A percentile compares a stretch with the other conserved stretches of the same genome.
These are phyloP conservation scores for Cyamopsis tetragonoloba DNA, from an alignment of 306 rosid genomes.

Conservation along the genomic window DNA sequence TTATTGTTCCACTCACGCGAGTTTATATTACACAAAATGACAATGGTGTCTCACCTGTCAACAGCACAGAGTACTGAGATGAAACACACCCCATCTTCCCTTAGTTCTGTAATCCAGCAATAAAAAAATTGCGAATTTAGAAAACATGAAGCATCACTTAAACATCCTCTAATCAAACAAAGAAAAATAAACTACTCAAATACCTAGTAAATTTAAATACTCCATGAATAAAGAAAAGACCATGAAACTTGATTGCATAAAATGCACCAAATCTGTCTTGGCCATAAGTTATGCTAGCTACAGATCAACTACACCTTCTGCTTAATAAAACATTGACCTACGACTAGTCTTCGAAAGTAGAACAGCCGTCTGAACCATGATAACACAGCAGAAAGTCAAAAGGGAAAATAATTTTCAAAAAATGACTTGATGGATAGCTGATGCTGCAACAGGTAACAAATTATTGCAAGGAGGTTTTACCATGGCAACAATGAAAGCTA, in stretches of 20 bases:
- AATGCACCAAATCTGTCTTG: constrained; percentile 29
- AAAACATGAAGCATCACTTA: constrained; percentile 17
- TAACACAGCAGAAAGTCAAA: constrained; percentile 40
- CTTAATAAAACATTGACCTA: constrained; percentile 24
- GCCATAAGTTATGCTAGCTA: constrained; percentile 35
- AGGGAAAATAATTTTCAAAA: constrained; percentile 11
- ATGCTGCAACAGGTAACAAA: constrained; percentile 40
- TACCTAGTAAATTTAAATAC: constrained; percentile 12
- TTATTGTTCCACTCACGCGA: constrained; percentile 30
- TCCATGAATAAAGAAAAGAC: constrained; percentile 6
- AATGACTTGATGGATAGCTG: constrained; percentile 44
- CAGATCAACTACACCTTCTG: constrained; percentile 28
- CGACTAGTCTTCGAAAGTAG: constrained; percentile 30
- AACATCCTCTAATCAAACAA: constrained; percentile 1
- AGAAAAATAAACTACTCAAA: constrained; percentile 18
- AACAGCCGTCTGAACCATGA: constrained; percentile 29
- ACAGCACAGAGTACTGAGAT: constrained; percentile 47
- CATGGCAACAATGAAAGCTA: constrained; percentile 24
- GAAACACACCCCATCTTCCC: constrained; percentile 50
- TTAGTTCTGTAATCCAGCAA: constrained; percentile 55
- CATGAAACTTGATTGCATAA: constrained; percentile 21
- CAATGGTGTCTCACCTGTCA: constrained; percentile 51
- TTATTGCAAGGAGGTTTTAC: constrained; percentile 46
- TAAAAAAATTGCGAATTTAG: constrained; percentile 35
- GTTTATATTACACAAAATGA: constrained; percentile 34